phyloP scores from a whole-genome alignment of 2,329 filamentous ascomycete genomes.

The Colletotrichum euphorbiae region DNA sequence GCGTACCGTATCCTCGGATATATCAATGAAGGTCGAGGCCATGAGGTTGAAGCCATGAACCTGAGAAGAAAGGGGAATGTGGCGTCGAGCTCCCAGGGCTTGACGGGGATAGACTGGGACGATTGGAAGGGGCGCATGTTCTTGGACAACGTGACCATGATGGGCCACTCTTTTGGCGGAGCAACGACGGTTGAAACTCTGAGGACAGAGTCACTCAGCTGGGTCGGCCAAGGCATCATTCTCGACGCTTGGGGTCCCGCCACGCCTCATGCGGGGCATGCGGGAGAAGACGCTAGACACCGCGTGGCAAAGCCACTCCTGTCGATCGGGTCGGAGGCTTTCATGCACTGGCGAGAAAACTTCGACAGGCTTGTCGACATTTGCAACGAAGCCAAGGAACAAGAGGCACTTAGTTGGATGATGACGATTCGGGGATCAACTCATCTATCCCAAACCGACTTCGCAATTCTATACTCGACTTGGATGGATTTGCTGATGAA shows the following conservation, averaged over 20 bases:
- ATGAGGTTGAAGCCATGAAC: conserved; percentile 62
- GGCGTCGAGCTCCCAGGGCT: conserved; percentile 68
- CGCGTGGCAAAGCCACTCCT: conserved; percentile 66
- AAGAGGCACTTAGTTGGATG: conserved; percentile 61
- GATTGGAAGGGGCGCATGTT: conserved; percentile 68
- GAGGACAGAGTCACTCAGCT: conserved; percentile 63
- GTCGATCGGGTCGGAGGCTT: conserved; percentile 74
- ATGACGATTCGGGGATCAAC: conserved; percentile 69
- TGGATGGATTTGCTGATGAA: conserved; percentile 70
- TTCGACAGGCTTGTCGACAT: conserved; percentile 68
- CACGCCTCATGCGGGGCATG: conserved; percentile 56
- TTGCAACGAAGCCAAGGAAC: conserved; percentile 65
- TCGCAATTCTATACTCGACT: conserved; percentile 71
- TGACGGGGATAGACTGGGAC: conserved; percentile 66
- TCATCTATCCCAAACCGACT: conserved; percentile 75
- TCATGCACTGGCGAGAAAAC: conserved; percentile 77
- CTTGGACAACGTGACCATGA: conserved; percentile 66
- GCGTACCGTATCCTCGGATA: conserved; percentile 67
- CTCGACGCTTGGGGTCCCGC: conserved; percentile 73
- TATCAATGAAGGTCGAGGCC: conserved; percentile 66
- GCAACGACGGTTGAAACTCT: conserved; percentile 72
- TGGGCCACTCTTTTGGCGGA: conserved; percentile 76
- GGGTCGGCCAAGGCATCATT: conserved; percentile 72
- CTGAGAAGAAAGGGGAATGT: conserved; percentile 67
- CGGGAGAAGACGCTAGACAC: conserved; percentile 56